Percentiles rank a stretch among this genome's conserved stretches.
phyloP scores from a whole-genome alignment of 2,329 filamentous ascomycete genomes.

The Bipolaris gigantea region DNA sequence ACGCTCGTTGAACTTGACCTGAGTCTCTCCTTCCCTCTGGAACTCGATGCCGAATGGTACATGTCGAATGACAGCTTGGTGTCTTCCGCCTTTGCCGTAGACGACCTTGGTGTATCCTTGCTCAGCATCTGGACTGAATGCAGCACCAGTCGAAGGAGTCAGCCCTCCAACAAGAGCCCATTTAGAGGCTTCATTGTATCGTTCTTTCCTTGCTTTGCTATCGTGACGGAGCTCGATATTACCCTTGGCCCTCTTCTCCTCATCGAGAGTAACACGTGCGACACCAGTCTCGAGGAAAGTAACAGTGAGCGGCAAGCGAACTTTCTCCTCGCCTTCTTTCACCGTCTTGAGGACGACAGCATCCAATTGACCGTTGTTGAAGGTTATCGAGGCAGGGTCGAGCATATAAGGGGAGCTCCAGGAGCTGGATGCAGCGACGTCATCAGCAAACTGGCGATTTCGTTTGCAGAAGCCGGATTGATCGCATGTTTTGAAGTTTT shows the following conservation, averaged over 20 bases:
- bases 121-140: conserved; percentile 66
- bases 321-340: conserved; percentile 64
- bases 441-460: conserved; percentile 86
- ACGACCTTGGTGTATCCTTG: conserved; percentile 70
- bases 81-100: conserved; percentile 75
- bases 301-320: conserved; percentile 79
- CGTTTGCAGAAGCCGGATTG: conserved; percentile 98
- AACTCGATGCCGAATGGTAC: conserved; percentile 86
- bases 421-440: conserved; percentile 64
- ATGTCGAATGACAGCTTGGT: conserved; percentile 82
- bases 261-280: conserved; percentile 84
- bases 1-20: conserved; percentile 87
- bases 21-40: conserved; percentile 75
- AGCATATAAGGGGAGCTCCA: conserved; percentile 85
- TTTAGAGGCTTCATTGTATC: conserved; percentile 88
- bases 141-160: conserved; percentile 70
- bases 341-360: conserved; percentile 82
- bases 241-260: conserved; percentile 85
- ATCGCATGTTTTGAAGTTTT: conserved; percentile 95
- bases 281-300: conserved; percentile 89
- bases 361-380: conserved; percentile 78
- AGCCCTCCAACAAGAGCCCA: conserved; percentile 86
- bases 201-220: conserved; percentile 83
- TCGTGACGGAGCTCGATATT: conserved; percentile 85
- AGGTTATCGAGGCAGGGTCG: conserved; percentile 68